Percentiles rank a stretch among this genome's conserved stretches.
phyloP scores from a whole-genome alignment of 768 basidiomycete species.

The Lyophyllum semitale region DNA sequence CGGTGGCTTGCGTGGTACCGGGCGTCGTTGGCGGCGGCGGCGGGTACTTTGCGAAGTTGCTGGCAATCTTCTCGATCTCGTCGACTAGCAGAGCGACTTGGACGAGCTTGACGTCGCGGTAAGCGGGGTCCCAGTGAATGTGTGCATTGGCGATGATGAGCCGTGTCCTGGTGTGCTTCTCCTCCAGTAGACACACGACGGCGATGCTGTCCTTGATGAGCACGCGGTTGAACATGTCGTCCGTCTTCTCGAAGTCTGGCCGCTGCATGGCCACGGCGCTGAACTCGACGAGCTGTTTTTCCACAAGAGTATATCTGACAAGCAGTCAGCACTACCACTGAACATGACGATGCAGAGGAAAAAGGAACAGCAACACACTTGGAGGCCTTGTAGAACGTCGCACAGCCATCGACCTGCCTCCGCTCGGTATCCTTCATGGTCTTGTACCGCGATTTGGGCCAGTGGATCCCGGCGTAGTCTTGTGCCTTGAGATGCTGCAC shows the following conservation, averaged over 20 bases:
- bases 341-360: no score
- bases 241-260: constrained; percentile 93
- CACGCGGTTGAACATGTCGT: constrained; percentile 99
- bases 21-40: constrained; percentile 51
- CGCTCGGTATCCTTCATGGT: constrained; percentile 89
- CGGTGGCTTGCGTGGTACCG: constrained; percentile 18
- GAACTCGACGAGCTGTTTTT: constrained; percentile 93
- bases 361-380: constrained; percentile 57
- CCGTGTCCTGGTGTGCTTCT: constrained; percentile 82
- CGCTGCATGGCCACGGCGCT: constrained; percentile 90
- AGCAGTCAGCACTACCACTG: constrained; percentile 10
- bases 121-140: constrained; percentile 90
- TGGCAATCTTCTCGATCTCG: constrained; percentile 88
- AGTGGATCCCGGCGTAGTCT: constrained; percentile 90
- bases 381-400: constrained; percentile 89
- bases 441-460: constrained; percentile 90
- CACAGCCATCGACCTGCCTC: constrained; percentile 92
- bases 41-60: constrained; percentile 83
- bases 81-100: constrained; percentile 92
- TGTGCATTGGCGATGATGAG: constrained; percentile 90
- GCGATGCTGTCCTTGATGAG: constrained; percentile 94
- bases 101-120: constrained; percentile 95
- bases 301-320: constrained; percentile 84
- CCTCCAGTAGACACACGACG: constrained; percentile 84
- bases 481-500: constrained; percentile 65